Evolutionary conservation across 139 green algal species (phyloP).

Genomic region (Diplosphaera chodatii): DNA sequence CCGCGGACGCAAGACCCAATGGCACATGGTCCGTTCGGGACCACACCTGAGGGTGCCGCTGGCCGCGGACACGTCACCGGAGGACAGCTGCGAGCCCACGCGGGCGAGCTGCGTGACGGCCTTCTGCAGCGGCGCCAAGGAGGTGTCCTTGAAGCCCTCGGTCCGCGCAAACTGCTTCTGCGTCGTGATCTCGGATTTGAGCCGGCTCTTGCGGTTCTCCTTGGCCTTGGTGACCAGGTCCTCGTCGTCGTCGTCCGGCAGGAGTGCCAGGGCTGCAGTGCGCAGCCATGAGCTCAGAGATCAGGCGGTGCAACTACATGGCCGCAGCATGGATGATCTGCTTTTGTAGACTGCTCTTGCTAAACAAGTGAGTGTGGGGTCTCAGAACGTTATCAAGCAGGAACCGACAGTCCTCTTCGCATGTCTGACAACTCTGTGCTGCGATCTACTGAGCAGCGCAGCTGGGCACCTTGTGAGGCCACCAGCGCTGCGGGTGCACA

Average conservation of each 20-base stretch:
- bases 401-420: no score
- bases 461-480: no score
- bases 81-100: constrained; percentile 41
- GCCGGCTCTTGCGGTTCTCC: constrained; percentile 41
- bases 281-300: no score
- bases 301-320: neutral
- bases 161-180: constrained; percentile 20
- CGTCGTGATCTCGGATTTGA: constrained; percentile 17
- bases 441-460: no score
- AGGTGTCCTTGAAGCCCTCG: constrained; percentile 15
- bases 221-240: constrained; percentile 58
- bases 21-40: neutral
- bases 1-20: no score
- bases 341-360: no score
- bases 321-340: no score
- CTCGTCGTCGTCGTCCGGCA: constrained; percentile 72
- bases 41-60: constrained; percentile 29
- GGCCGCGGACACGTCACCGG: constrained; percentile 35
- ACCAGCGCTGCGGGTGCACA: no score
- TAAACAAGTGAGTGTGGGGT: no score
- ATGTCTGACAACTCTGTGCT: no score
- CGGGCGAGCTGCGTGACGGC: constrained; percentile 47
- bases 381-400: no score
- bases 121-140: constrained; percentile 45
- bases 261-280: constrained; percentile 33